phyloP scores from a whole-genome alignment of 2,329 filamentous ascomycete genomes.

The Fusarium chlamydosporum region DNA sequence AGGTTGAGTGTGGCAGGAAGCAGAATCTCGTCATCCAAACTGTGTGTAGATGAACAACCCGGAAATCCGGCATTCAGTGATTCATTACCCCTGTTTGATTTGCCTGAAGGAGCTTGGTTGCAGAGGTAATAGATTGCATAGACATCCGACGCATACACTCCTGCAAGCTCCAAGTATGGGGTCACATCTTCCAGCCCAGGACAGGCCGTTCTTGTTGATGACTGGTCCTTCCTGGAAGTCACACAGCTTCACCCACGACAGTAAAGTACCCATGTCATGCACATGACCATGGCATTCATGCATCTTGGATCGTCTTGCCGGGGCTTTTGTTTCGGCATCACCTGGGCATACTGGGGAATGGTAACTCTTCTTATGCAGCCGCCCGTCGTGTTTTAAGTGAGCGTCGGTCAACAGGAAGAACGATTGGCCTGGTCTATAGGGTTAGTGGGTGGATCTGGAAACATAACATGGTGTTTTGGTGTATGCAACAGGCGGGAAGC shows the following conservation, averaged over 20 bases:
- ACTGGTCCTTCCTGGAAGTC: conserved; percentile 16
- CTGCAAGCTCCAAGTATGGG: conserved; percentile 10
- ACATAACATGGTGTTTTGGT: conserved; percentile 2
- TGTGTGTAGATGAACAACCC: not conserved
- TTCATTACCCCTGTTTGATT: not conserved
- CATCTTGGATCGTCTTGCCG: conserved; percentile 3
- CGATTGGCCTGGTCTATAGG: conserved; percentile 9
- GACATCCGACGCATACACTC: conserved; percentile 1
- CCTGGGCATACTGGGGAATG: conserved; percentile 2
- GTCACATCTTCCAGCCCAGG: conserved; percentile 27
- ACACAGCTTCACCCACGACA: conserved; percentile 25
- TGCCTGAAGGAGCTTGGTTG: not conserved
- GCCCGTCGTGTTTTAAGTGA: conserved; percentile 34
- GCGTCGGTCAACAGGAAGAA: conserved; percentile 12
- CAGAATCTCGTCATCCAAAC: not conserved
- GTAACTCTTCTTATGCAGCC: conserved; percentile 19
- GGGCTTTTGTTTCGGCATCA: conserved; percentile 38
- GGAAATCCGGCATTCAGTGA: not conserved
- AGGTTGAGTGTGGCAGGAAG: conserved; percentile 2
- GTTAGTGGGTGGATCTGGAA: conserved; percentile 8
- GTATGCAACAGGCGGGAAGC: conserved; percentile 4
- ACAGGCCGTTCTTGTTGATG: conserved; percentile 8
- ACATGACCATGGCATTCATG: conserved; percentile 19
- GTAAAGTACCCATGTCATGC: conserved; percentile 13
- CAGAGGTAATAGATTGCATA: not conserved